These are phyloP conservation scores for Tolypocladium nubicola DNA, from an alignment of 2,329 filamentous ascomycete genomes.

Conservation along the genomic window DNA sequence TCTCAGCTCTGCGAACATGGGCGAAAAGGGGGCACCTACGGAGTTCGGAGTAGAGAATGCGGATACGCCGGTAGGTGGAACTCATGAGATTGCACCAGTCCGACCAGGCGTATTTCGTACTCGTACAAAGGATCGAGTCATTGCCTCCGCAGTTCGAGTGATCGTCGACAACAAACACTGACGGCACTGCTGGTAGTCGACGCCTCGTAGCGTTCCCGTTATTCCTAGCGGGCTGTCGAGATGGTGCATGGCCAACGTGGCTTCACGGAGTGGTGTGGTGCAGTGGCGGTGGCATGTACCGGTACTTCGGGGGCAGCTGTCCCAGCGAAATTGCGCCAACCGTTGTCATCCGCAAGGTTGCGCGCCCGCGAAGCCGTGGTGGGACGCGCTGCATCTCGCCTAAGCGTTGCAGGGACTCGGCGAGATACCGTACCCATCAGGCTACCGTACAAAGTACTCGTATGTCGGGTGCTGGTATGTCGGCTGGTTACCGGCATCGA, in stretches of 20 bases:
- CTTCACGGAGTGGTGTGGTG: not conserved
- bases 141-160: not conserved
- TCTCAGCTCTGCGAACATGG: not conserved
- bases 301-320: conserved; percentile 6
- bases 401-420: not conserved
- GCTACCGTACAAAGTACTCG: not conserved
- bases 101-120: not conserved
- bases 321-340: conserved; percentile 7
- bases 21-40: not conserved
- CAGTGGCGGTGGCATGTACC: conserved; percentile 6
- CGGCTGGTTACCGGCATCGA: not conserved
- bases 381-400: not conserved
- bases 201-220: not conserved
- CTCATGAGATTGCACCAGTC: not conserved
- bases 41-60: not conserved
- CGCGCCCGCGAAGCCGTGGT: not conserved
- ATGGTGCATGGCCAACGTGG: not conserved
- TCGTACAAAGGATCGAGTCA: not conserved
- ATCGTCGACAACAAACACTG: not conserved
- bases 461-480: not conserved
- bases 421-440: not conserved
- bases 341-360: not conserved
- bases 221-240: not conserved
- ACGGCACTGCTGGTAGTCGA: not conserved
- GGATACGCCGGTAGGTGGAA: not conserved